Evolutionary conservation across 371 early-diverging fungal genomes (phyloP).

Genomic region (Fennellomyces sp.): DNA sequence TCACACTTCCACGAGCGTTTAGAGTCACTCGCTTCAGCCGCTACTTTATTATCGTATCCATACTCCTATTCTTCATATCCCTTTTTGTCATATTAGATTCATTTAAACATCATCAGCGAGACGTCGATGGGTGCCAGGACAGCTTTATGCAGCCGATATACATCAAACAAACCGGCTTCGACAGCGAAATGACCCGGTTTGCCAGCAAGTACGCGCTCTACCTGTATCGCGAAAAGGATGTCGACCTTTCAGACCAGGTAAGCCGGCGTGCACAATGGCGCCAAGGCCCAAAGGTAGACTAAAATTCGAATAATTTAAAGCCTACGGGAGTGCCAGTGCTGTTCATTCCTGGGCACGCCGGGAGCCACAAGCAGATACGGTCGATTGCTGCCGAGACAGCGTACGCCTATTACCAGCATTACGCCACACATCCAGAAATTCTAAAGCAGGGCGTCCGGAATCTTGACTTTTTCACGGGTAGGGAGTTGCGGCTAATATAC

Average conservation of each 20-base stretch:
- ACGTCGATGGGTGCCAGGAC: conserved; percentile 74
- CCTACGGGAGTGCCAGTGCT: conserved; percentile 81
- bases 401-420: conserved; percentile 51
- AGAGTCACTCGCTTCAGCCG: conserved; percentile 17
- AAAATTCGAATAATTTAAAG: conserved; percentile 12
- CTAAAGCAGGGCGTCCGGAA: conserved; percentile 42
- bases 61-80: conserved; percentile 27
- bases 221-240: conserved; percentile 78
- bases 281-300: neutral
- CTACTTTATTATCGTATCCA: conserved; percentile 20
- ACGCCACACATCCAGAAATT: conserved; percentile 34
- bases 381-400: conserved; percentile 81
- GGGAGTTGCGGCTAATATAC: neutral
- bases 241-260: conserved; percentile 50
- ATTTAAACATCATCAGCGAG: conserved; percentile 64
- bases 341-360: conserved; percentile 96
- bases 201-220: conserved; percentile 81
- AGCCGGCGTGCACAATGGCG: neutral
- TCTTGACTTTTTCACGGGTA: conserved; percentile 88
- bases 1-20: conserved; percentile 23
- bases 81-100: conserved; percentile 54
- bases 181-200: conserved; percentile 66
- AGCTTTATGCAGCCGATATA: conserved; percentile 84
- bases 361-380: conserved; percentile 88
- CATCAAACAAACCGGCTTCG: conserved; percentile 65